Evolutionary conservation across 139 green algal genomes (phyloP).

Genomic region (Tetradesmus obliquus): DNA sequence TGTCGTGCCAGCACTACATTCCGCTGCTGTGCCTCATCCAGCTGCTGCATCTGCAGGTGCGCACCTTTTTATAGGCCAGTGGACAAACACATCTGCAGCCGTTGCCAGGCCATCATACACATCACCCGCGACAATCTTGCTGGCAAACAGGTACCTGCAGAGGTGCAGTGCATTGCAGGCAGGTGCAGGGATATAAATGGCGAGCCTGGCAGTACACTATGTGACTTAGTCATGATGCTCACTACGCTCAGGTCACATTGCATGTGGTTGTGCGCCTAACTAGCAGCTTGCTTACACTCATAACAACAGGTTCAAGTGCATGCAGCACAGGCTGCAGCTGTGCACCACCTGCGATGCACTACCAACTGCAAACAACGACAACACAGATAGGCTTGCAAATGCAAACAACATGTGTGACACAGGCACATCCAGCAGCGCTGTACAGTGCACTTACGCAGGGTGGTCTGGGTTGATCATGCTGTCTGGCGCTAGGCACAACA

Average conservation of each 20-base stretch:
- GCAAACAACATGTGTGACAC: no score
- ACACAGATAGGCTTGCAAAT: no score
- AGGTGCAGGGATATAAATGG: background rate
- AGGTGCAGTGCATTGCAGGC: background rate
- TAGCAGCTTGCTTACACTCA: no score
- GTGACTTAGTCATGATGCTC: background rate
- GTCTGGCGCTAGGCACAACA: no score
- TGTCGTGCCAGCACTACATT: no score
- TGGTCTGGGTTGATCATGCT: no score
- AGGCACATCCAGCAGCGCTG: no score
- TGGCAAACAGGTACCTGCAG: background rate
- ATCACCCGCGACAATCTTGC: background rate
- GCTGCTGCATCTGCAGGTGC: background rate
- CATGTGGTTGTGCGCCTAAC: background rate
- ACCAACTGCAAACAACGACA: no score
- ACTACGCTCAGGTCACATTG: background rate
- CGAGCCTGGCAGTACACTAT: background rate
- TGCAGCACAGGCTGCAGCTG: background rate
- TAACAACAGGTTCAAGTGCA: no score
- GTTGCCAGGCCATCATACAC: conserved; percentile 10
- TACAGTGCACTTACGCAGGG: no score
- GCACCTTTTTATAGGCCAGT: conserved; percentile 1
- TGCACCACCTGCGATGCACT: background rate
- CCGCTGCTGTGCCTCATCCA: background rate
- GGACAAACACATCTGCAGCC: conserved; percentile 13